These are phyloP conservation scores for Pseudocercospora cruenta DNA, from an alignment of 2,329 filamentous ascomycete species.

Conservation along the genomic window DNA sequence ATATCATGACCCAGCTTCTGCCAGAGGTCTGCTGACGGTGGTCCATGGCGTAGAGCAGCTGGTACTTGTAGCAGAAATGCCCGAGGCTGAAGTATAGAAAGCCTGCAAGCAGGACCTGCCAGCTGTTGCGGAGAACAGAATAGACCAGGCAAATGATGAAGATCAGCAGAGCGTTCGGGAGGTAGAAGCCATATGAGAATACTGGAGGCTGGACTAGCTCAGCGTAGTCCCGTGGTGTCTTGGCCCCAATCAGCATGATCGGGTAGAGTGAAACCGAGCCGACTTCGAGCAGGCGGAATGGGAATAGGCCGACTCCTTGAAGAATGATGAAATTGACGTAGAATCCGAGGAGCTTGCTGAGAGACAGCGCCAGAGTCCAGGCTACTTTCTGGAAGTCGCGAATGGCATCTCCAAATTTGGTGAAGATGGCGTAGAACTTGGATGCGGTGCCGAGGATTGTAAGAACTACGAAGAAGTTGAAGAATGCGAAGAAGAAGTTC, in stretches of 20 bases:
- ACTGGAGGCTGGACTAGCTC: conserved; percentile 79
- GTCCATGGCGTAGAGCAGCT: conserved; percentile 97
- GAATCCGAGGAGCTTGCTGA: conserved; percentile 76
- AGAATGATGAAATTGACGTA: conserved; percentile 94
- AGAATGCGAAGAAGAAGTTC: conserved; percentile 98
- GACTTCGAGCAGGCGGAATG: conserved; percentile 87
- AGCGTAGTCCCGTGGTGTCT: conserved; percentile 86
- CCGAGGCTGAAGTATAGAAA: conserved; percentile 80
- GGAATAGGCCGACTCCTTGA: conserved; percentile 90
- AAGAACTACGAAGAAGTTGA: conserved; percentile 97
- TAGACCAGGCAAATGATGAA: conserved; percentile 97
- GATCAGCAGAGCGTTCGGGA: conserved; percentile 88
- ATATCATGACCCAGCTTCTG: conserved; percentile 94
- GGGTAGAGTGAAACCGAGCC: conserved; percentile 84
- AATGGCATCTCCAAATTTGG: conserved; percentile 70
- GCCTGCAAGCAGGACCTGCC: conserved; percentile 79
- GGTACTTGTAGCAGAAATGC: conserved; percentile 94
- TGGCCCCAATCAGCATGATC: conserved; percentile 74
- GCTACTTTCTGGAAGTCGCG: conserved; percentile 80
- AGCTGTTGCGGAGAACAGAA: conserved; percentile 79
- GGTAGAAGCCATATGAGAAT: conserved; percentile 95
- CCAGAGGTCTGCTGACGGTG: conserved; percentile 93
- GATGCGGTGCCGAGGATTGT: conserved; percentile 82
- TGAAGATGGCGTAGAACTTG: conserved; percentile 63
- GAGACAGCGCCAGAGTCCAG: conserved; percentile 71